Percentiles rank a stretch among this genome's conserved stretches.
These are phyloP conservation scores for Irpex rosettiformis DNA, from an alignment of 1,284 basidiomycete species.

Conservation along the genomic window DNA sequence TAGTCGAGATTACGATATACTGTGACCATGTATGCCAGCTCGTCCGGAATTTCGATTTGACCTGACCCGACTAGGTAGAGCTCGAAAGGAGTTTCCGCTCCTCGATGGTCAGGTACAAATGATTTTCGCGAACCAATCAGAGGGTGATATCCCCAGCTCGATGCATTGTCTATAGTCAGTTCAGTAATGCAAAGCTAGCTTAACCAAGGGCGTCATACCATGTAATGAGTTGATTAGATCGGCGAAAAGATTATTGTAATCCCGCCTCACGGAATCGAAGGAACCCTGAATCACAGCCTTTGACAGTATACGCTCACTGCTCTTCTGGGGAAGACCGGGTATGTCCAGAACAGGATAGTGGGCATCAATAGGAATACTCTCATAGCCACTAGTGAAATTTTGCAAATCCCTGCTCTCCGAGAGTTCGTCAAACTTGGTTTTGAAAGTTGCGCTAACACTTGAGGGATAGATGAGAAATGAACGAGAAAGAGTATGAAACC, in stretches of 20 bases:
- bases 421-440: constrained; percentile 26
- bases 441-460: constrained; percentile 32
- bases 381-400: constrained; percentile 29
- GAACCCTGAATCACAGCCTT: constrained; percentile 37
- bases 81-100: constrained; percentile 29
- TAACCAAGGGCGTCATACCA: constrained; percentile 12
- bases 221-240: constrained; percentile 30
- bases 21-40: constrained; percentile 31
- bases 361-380: constrained; percentile 34
- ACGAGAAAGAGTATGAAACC: background rate
- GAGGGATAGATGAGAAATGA: background rate
- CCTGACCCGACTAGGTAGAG: constrained; percentile 34
- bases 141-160: constrained; percentile 34
- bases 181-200: background rate
- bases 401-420: constrained; percentile 30
- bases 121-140: constrained; percentile 25
- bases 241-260: constrained; percentile 31
- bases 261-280: constrained; percentile 29
- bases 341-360: constrained; percentile 34
- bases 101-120: constrained; percentile 24
- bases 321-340: constrained; percentile 22
- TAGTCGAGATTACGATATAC: constrained; percentile 31
- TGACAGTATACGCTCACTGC: constrained; percentile 23
- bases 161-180: constrained; percentile 27
- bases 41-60: constrained; percentile 29